Evolutionary conservation across 2,329 filamentous ascomycete genomes (phyloP), one percentile per base, ranked within the genome.

Genomic region (Chrysoporthe cubensis): DNA sequence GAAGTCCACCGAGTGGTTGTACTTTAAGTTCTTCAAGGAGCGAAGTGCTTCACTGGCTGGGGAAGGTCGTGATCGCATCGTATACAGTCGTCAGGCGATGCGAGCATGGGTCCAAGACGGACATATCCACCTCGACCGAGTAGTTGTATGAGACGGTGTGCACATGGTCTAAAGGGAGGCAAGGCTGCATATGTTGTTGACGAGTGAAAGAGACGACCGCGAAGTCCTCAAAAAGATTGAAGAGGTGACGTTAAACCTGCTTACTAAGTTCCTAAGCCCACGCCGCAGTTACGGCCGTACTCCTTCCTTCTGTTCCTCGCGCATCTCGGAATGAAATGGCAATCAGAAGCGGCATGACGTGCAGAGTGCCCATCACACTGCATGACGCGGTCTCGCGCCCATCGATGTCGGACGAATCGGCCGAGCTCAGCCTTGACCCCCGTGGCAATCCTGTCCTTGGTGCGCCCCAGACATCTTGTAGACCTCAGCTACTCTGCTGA

Each of bases 351-450:
- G 50, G 50, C 3, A 54, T 34, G 11, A 32, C 26, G 9, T 26
- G 50, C 50, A 54, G 48, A 26, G 32, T 54, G 50, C 50, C 26
- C 50, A 54, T 54, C 50, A 54, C 50, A 32, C 21, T 13, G 32
- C 50, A 54, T 54, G 50, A 54, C 50, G 26, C 11, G 50, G 26
- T 32, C 21, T 13, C 50, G 32, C 50, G 21, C 50, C 50, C 13
- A 54, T 26, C 50, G 21, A 54, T 32, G 50, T 54, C 50, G 50
- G 50, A 32, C 50, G 50, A 54, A 54, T 54, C 50, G 21, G 50
- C 14, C 26, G 32, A 21, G 21, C 32, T 26, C 50, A 54, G 50
- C 50, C 11, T 26, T 32, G 50, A 16, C 26, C 32, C 21, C 50
- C 21, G 26, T 14, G 50, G 26, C 50, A 54, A 26, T 32, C 32